Percentiles rank a stretch among this genome's conserved stretches.
Evolutionary conservation across 2,329 filamentous ascomycete species (phyloP).

Genomic region (Aureobasidium sp.): DNA sequence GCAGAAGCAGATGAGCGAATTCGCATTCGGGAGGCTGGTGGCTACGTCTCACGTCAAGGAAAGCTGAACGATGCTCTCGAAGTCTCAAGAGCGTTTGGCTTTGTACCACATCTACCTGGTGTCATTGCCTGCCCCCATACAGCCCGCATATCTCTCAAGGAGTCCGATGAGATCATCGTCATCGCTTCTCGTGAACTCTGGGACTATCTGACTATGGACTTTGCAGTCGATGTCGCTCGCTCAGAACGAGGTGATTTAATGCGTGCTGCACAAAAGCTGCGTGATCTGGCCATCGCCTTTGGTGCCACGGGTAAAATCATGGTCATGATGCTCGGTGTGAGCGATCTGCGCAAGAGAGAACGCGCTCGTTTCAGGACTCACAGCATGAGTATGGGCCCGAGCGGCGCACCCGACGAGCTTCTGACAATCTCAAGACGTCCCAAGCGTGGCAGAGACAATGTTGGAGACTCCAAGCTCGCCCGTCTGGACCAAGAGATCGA

Average conservation of each 20-base stretch:
- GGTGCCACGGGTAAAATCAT: conserved; percentile 92
- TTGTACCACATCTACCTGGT: conserved; percentile 84
- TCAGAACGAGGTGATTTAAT: conserved; percentile 85
- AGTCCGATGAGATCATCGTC: conserved; percentile 89
- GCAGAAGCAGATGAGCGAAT: conserved; percentile 77
- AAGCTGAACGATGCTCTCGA: conserved; percentile 86
- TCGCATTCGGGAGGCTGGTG: conserved; percentile 87
- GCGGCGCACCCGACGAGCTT: conserved; percentile 65
- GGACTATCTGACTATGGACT: conserved; percentile 85
- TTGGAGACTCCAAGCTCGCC: conserved; percentile 79
- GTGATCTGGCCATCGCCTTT: conserved; percentile 92
- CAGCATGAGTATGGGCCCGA: conserved; percentile 78
- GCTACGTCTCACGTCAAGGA: conserved; percentile 91
- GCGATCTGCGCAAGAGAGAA: conserved; percentile 81
- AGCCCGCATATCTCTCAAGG: conserved; percentile 67
- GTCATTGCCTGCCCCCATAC: conserved; percentile 88
- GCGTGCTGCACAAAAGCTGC: conserved; percentile 87
- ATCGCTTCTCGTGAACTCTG: conserved; percentile 89
- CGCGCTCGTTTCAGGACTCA: conserved; percentile 68
- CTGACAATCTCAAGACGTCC: conserved; percentile 57
- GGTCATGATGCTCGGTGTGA: conserved; percentile 96
- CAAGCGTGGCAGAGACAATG: conserved; percentile 51
- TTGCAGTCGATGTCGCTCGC: conserved; percentile 85
- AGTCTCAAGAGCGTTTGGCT: conserved; percentile 91
- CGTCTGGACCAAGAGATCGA: conserved; percentile 86